A percentile compares a stretch with the other conserved stretches of the same genome.
Evolutionary conservation across 768 basidiomycete species (phyloP).

Genomic region (Lactarius indigo): DNA sequence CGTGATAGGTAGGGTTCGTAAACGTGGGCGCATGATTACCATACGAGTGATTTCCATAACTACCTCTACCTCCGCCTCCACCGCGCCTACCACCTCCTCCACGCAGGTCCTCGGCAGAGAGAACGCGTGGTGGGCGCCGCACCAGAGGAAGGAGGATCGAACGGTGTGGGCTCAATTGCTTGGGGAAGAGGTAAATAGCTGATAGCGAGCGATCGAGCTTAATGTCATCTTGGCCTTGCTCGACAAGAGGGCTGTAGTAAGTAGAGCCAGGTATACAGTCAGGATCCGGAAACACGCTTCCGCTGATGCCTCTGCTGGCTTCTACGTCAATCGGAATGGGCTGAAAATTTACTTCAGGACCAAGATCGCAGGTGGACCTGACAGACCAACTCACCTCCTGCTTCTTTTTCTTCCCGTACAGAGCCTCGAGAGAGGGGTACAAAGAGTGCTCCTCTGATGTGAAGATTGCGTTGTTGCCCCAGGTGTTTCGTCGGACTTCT

Average conservation of each 20-base stretch:
- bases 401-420: slow-evolving; percentile 88
- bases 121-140: slow-evolving; percentile 51
- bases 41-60: slow-evolving; percentile 26
- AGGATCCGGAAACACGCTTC: slow-evolving; percentile 77
- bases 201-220: slow-evolving; percentile 85
- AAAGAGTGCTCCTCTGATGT: slow-evolving; percentile 80
- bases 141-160: slow-evolving; percentile 79
- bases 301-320: slow-evolving; percentile 75
- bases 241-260: slow-evolving; percentile 69
- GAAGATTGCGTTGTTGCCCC: slow-evolving; percentile 82
- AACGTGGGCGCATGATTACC: slow-evolving; percentile 8
- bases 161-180: slow-evolving; percentile 79
- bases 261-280: slow-evolving; percentile 91
- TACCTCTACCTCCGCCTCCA: slow-evolving; percentile 46
- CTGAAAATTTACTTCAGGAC: slow-evolving; percentile 40
- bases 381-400: slow-evolving; percentile 55
- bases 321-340: slow-evolving; percentile 66
- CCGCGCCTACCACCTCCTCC: slow-evolving; percentile 44
- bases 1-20: slow-evolving; percentile 13
- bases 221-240: slow-evolving; percentile 68
- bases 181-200: slow-evolving; percentile 84
- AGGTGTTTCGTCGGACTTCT: slow-evolving; percentile 78
- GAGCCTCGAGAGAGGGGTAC: slow-evolving; percentile 80
- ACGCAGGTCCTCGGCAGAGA: slow-evolving; percentile 72
- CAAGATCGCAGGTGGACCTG: not conserved